phyloP scores from a whole-genome alignment of 2,329 filamentous ascomycete species.

The Colletotrichum sp. region DNA sequence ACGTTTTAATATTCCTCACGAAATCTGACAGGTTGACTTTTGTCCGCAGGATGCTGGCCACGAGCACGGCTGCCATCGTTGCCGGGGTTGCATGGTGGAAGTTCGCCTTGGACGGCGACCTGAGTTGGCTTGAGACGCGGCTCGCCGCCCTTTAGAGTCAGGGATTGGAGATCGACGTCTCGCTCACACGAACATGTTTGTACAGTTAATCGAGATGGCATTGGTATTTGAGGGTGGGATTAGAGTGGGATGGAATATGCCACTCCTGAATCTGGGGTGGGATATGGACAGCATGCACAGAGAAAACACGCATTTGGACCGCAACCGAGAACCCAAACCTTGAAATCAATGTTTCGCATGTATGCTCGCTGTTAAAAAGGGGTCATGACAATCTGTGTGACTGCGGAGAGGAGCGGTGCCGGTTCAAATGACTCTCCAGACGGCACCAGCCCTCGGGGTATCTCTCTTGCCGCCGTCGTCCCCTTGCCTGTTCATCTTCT shows the following conservation, averaged over 20 bases:
- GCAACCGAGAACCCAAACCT: not conserved
- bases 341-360: not conserved
- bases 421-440: slow-evolving; percentile 44
- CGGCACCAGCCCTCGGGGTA: slow-evolving; percentile 46
- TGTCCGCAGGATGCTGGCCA: slow-evolving; percentile 18
- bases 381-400: not conserved
- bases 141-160: not conserved
- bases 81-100: slow-evolving; percentile 19
- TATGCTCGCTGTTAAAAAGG: not conserved
- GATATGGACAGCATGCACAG: not conserved
- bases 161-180: not conserved
- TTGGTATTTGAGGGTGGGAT: not conserved
- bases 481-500: slow-evolving; percentile 52
- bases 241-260: not conserved
- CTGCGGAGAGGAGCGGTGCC: not conserved
- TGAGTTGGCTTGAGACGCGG: not conserved
- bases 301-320: not conserved
- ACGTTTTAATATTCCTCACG: slow-evolving; percentile 7
- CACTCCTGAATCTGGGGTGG: not conserved
- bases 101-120: not conserved
- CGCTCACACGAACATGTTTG: not conserved
- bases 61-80: slow-evolving; percentile 19
- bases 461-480: slow-evolving; percentile 35
- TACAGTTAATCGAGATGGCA: not conserved
- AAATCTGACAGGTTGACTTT: slow-evolving; percentile 22